Conservation (phyloP, 768 basidiomycete species). For the Aureoboletus auriporus region DNA sequence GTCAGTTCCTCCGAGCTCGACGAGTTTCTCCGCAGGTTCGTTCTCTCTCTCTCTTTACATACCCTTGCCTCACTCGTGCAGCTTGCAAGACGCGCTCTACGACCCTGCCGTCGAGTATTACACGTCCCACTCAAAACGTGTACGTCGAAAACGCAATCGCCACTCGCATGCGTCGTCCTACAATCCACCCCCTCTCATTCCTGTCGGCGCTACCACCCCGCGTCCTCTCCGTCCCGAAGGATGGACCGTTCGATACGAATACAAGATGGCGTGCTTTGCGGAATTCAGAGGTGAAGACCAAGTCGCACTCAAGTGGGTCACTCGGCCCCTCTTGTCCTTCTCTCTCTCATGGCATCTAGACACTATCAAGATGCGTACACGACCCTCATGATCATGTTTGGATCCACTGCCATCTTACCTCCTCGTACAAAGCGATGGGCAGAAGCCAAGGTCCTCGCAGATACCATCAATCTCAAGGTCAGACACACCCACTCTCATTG, state of each 20-base stretch:
- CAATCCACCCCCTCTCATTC: conserved; percentile 41
- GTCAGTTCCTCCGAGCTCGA: conserved; percentile 80
- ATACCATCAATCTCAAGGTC: conserved; percentile 90
- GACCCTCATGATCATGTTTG: conserved; percentile 82
- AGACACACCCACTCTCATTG: background rate
- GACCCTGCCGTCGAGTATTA: conserved; percentile 94
- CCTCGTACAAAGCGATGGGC: conserved; percentile 98
- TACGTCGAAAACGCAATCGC: conserved; percentile 83
- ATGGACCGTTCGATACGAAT: conserved; percentile 96
- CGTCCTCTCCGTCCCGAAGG: conserved; percentile 78
- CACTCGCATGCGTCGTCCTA: conserved; percentile 63
- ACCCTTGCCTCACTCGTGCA: conserved; percentile 33
- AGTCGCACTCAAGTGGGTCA: conserved; percentile 80
- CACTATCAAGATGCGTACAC: conserved; percentile 95
- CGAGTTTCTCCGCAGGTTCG: conserved; percentile 83
- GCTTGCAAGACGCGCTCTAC: conserved; percentile 84
- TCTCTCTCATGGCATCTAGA: conserved; percentile 37
- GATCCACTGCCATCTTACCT: conserved; percentile 78
- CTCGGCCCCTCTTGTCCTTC: conserved; percentile 2
- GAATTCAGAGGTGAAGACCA: conserved; percentile 93
- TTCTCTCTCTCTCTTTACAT: too few relatives aligned
- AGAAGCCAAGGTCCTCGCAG: conserved; percentile 94
- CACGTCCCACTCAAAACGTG: conserved; percentile 86
- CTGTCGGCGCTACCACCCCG: conserved; percentile 35
- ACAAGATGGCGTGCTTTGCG: conserved; percentile 95